Conservation (phyloP, 768 basidiomycete genomes). For the Termitomyces sp. region DNA sequence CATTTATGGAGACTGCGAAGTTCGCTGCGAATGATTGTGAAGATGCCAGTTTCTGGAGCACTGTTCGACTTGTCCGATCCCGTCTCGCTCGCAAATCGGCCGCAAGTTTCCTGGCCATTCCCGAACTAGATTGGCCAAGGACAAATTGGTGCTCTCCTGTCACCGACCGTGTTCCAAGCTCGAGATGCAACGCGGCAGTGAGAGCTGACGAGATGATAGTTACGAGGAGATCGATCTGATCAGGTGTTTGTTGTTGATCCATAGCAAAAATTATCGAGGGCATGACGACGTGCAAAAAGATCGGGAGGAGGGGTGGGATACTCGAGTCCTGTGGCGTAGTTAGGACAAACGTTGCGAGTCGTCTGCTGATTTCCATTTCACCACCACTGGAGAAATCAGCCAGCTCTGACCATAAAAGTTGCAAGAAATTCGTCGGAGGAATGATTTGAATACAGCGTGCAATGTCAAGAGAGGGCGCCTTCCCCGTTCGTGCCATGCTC, state of each 20-base stretch:
- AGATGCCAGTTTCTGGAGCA: slow-evolving; percentile 59
- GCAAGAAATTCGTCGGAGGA: slow-evolving; percentile 59
- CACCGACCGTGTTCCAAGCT: slow-evolving; percentile 60
- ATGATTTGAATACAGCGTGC: slow-evolving; percentile 58
- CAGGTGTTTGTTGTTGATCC: slow-evolving; percentile 50
- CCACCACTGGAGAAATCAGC: slow-evolving; percentile 48
- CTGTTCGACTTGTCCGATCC: slow-evolving; percentile 43
- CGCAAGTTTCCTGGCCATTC: slow-evolving; percentile 65
- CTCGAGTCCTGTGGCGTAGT: slow-evolving; percentile 52
- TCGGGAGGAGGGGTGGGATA: slow-evolving; percentile 63
- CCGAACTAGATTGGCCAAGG: slow-evolving; percentile 60
- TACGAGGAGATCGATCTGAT: slow-evolving; percentile 66
- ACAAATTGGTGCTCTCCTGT: slow-evolving; percentile 45
- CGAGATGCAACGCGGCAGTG: slow-evolving; percentile 65
- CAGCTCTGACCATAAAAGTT: slow-evolving; percentile 68
- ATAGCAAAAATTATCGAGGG: slow-evolving; percentile 56
- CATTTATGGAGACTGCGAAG: slow-evolving; percentile 63
- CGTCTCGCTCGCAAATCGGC: slow-evolving; percentile 54
- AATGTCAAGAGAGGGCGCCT: slow-evolving; percentile 63
- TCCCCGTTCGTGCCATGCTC: slow-evolving; percentile 53
- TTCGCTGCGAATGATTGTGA: slow-evolving; percentile 67
- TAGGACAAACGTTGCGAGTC: slow-evolving; percentile 66
- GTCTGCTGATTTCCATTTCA: slow-evolving; percentile 58
- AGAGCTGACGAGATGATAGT: slow-evolving; percentile 62
- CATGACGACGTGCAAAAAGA: slow-evolving; percentile 67